Base-by-base conservation (phyloP, 345 rosid species). In the Toxicodendron radicans region DNA sequence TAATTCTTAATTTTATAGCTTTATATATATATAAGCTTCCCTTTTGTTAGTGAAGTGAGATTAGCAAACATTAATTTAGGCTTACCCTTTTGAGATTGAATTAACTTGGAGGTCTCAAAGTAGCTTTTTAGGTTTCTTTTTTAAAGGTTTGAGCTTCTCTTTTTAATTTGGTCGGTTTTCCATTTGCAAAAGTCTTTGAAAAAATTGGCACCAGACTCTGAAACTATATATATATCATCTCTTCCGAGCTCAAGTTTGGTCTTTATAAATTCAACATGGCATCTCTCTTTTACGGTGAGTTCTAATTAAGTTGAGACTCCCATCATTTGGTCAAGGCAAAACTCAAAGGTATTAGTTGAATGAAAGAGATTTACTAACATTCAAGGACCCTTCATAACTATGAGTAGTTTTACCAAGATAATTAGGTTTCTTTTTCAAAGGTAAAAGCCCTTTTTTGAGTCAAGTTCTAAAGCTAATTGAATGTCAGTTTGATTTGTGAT, bases 261-360 rank as follows among this genome's bases (percentile, higher is more conserved):
- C 59, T 71, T 27, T 27, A 27, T 27, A 27, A 27, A 38, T 71
- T 46, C 57, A 48, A 71, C 30, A 61, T 59, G 74, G 66, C 46
- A 46, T 71, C 66, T 60, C 58, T 59, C 58, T 60, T 71, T 30
- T 27, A 10, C 74, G 24, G 60, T 71, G 30, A 27, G 30, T 27
- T 27, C 30, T 27, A 27, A 27, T 2, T 56, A 52, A 18, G 53
- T 23, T 56, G n/a, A 60, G 21, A 57, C 41, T 63, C 23, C 64
- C 53, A 70, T 70, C 53, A 70, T 70, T 70, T 41, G 64, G 73
- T 70, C 64, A 70, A 57, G 73, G 35, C 11, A 41, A 41, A 41
- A 41, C 53, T 41, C 23, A 41, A 57, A 56, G 35, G 51, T 21
- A 54, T 35, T 33, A n/a, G 62, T 38, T 21, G 14, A 57, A 57